Percentiles rank a stretch among this genome's conserved stretches.
phyloP scores from a whole-genome alignment of 2,329 filamentous ascomycete genomes.

The Ilyonectria robusta region DNA sequence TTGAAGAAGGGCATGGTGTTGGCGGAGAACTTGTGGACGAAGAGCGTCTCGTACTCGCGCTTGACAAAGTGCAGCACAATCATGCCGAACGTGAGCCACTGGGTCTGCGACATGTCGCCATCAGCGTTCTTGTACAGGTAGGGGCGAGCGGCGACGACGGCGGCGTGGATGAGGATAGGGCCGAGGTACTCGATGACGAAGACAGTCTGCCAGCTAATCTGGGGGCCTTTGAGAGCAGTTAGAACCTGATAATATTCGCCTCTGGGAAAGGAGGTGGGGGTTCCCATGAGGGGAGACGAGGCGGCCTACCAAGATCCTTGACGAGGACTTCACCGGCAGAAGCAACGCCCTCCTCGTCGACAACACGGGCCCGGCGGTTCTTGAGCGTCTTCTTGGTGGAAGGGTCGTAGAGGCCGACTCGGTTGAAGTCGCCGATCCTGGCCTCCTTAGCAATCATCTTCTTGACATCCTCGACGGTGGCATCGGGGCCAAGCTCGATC shows the following conservation, averaged over 20 bases:
- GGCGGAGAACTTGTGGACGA: slow-evolving; percentile 94
- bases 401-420: slow-evolving; percentile 74
- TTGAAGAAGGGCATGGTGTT: slow-evolving; percentile 93
- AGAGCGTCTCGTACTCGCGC: slow-evolving; percentile 94
- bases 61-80: slow-evolving; percentile 91
- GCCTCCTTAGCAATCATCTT: slow-evolving; percentile 65
- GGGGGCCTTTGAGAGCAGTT: slow-evolving; percentile 72
- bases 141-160: slow-evolving; percentile 79
- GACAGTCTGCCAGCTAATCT: slow-evolving; percentile 93
- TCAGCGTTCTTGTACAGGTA: slow-evolving; percentile 66
- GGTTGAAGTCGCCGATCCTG: slow-evolving; percentile 70
- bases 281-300: background rate
- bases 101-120: slow-evolving; percentile 72
- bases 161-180: slow-evolving; percentile 87
- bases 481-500: slow-evolving; percentile 63
- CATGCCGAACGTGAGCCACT: slow-evolving; percentile 81
- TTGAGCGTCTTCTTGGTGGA: slow-evolving; percentile 74
- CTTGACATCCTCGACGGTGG: slow-evolving; percentile 75
- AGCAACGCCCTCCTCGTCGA: slow-evolving; percentile 63
- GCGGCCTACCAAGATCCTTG: slow-evolving; percentile 86
- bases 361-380: slow-evolving; percentile 69
- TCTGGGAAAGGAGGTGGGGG: background rate
- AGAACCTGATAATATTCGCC: background rate
- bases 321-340: slow-evolving; percentile 77
- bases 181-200: slow-evolving; percentile 97